Conservation (phyloP, 2,329 filamentous ascomycete species). For the Waltergamsia citrina region DNA sequence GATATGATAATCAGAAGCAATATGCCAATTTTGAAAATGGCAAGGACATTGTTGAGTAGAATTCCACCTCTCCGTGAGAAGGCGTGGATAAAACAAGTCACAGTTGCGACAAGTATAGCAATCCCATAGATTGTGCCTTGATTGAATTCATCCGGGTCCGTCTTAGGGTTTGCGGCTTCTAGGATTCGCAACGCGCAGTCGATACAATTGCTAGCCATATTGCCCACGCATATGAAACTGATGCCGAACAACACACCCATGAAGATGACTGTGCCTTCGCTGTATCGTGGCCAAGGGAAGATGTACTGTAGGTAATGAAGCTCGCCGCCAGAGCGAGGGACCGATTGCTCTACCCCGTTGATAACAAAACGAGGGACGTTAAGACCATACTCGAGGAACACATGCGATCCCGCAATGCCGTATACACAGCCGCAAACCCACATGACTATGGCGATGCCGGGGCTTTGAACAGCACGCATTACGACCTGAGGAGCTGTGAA, state of each 20-base stretch:
- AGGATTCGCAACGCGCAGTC: conserved; percentile 31
- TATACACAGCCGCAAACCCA: conserved; percentile 30
- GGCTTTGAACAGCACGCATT: conserved; percentile 20
- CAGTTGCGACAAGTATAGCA: conserved; percentile 30
- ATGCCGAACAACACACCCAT: conserved; percentile 34
- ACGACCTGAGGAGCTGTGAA: conserved; percentile 23
- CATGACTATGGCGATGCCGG: conserved; percentile 24
- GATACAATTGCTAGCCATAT: conserved; percentile 38
- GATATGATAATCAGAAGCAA: conserved; percentile 28
- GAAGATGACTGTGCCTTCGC: conserved; percentile 23
- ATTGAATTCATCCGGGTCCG: conserved; percentile 9
- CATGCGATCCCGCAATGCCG: conserved; percentile 22
- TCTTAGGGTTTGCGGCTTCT: conserved; percentile 16
- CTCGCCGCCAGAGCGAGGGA: conserved; percentile 35
- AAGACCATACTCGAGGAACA: conserved; percentile 36
- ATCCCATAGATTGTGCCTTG: conserved; percentile 31
- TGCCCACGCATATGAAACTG: conserved; percentile 34
- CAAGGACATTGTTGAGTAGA: conserved; percentile 37
- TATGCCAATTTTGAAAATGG: conserved; percentile 36
- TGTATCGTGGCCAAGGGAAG: conserved; percentile 25
- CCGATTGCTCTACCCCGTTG: conserved; percentile 25
- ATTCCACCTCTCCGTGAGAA: conserved; percentile 40
- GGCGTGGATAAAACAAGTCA: conserved; percentile 37
- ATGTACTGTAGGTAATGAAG: conserved; percentile 40
- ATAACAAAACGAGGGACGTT: conserved; percentile 32